Base-by-base conservation (phyloP, 345 rosid genomes). In the Murraya paniculata region DNA sequence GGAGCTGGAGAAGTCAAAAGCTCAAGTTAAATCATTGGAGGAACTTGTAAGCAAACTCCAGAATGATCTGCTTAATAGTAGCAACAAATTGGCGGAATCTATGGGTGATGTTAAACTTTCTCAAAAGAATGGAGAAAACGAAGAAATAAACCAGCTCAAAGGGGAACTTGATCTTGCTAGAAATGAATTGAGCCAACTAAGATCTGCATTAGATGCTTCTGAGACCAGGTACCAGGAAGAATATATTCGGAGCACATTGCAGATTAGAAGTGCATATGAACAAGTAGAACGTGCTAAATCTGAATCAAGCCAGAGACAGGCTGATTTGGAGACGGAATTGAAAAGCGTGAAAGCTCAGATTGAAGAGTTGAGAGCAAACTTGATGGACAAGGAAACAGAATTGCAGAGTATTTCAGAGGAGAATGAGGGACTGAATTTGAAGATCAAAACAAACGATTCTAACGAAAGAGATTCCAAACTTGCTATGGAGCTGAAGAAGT, bases 171-270 rank as follows among this genome's bases (percentile, higher is more conserved):
- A 86, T 81, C 48, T 16, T 36, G 85, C 90, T 31, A 91, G 88
- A 66, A 68, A 71, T 59, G 98, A 93, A 89, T 83, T 89, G 74
- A 79, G 80, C 30, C 95, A 92, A 25, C 75, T 95, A 83, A 90
- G 85, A 84, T 86, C 91, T 31, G 91, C 89, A 66, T 74, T 95
- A 27, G 94, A 89, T 85, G 90, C 87, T 18, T 88, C 94, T 14
- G 99, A 96, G 87, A 78, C 85, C 13, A 85, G 94, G 84, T 93
- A 93, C 79, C 97, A 95, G 69, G 97, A 92, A 81, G 98, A 93
- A 85, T 92, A 92, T 74, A 90, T 95, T 39, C 96, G 81, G 38
- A 92, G 98, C 88, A 90, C 94, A 6, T 75, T 96, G 84, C 98
- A 94, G 84, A 94, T 94, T 38, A 81, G 95, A 86, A 87, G 86